Evolutionary conservation across 2,329 filamentous ascomycete species (phyloP).

Genomic region (Epicoccum nigrum): DNA sequence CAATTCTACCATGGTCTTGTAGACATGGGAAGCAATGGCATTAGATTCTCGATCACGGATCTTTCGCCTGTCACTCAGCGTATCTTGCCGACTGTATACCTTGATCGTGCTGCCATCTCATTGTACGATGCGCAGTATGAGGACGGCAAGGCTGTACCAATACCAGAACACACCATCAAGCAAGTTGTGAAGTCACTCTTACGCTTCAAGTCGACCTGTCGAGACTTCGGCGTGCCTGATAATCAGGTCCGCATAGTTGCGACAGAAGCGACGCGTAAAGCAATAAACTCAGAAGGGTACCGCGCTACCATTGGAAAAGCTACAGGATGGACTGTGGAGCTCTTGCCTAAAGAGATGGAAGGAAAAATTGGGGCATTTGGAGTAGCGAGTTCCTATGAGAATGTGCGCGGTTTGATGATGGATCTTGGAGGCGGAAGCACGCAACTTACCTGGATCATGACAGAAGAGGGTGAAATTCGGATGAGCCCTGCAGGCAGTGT

Average conservation of each 20-base stretch:
- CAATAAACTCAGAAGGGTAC: conserved; percentile 74
- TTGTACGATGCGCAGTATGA: conserved; percentile 79
- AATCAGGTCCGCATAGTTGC: conserved; percentile 76
- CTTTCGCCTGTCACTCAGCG: conserved; percentile 74
- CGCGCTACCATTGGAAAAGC: conserved; percentile 65
- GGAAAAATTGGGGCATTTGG: conserved; percentile 83
- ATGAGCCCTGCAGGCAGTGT: conserved; percentile 58
- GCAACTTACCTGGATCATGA: conserved; percentile 71
- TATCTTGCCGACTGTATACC: conserved; percentile 77
- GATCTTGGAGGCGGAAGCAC: conserved; percentile 81
- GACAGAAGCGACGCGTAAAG: conserved; percentile 86
- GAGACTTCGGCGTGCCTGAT: conserved; percentile 69
- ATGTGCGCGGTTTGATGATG: conserved; percentile 80
- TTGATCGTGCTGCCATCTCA: conserved; percentile 79
- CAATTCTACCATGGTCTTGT: conserved; percentile 42
- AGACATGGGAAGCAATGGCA: conserved; percentile 72
- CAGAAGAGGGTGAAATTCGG: conserved; percentile 53
- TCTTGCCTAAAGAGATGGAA: conserved; percentile 81
- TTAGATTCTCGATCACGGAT: conserved; percentile 88
- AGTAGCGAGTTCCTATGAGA: conserved; percentile 73
- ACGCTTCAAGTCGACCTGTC: conserved; percentile 74
- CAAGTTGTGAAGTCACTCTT: conserved; percentile 70
- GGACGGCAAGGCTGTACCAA: conserved; percentile 54
- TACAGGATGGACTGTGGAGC: conserved; percentile 71
- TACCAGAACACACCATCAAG: conserved; percentile 64